Conservation (phyloP, 306 rosid genomes). For the Medicago truncatula region DNA sequence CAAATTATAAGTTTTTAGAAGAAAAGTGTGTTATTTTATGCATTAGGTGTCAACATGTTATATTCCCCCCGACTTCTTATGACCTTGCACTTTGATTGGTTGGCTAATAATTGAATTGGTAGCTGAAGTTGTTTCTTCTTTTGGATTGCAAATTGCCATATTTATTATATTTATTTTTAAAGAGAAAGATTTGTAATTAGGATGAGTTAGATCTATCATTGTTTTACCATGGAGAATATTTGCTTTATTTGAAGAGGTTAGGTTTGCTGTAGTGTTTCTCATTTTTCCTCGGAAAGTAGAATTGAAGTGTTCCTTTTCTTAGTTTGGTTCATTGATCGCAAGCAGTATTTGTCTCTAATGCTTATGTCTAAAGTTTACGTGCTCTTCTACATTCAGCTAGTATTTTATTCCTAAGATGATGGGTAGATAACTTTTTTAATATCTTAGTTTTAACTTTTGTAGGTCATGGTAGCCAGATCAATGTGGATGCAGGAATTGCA, state of each 20-base stretch:
- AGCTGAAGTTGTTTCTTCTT: conserved; percentile 9
- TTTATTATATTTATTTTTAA: background rate
- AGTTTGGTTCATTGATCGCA: conserved; percentile 29
- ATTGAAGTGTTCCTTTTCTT: background rate
- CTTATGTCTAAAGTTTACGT: background rate
- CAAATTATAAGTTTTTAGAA: background rate
- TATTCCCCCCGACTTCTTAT: background rate
- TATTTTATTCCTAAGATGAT: conserved; percentile 9
- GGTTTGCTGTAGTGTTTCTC: background rate
- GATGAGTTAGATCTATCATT: conserved; percentile 8
- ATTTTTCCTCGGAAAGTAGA: background rate
- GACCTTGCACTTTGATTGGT: conserved; percentile 23
- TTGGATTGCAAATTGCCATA: background rate
- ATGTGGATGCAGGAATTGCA: conserved; percentile 98
- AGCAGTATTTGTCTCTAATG: conserved; percentile 2
- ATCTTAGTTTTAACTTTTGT: conserved; percentile 42
- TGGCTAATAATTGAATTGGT: conserved; percentile 17
- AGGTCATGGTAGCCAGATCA: conserved; percentile 88
- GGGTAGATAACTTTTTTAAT: conserved; percentile 28
- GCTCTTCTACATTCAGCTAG: conserved; percentile 21
- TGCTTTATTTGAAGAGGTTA: conserved; percentile 12
- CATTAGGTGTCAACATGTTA: background rate
- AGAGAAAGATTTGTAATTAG: conserved; percentile 1
- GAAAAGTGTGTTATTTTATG: background rate
- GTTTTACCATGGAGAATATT: conserved; percentile 9